Conservation (phyloP, 352 stramenopile species). For the Phytophthora multivora region DNA sequence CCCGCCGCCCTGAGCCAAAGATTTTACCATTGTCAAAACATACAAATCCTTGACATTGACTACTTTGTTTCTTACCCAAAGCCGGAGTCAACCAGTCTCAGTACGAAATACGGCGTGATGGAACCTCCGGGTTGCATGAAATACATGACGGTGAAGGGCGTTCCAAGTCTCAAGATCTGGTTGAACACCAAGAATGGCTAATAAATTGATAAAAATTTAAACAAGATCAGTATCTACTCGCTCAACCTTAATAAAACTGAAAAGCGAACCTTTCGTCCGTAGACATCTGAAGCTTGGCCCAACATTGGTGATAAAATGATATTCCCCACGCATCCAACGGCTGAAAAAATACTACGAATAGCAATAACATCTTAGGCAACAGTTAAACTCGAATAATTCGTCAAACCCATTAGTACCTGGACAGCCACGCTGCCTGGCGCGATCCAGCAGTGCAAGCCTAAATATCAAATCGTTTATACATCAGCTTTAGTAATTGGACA, state of each 20-base stretch:
- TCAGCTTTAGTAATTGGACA: background rate
- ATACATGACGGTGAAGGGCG: conserved; percentile 73
- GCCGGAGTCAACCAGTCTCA: conserved; percentile 57
- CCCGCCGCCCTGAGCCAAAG: conserved; percentile 47
- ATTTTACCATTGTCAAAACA: background rate
- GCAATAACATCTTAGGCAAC: too few species aligned
- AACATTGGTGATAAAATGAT: conserved; percentile 71
- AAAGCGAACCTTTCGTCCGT: conserved; percentile 69
- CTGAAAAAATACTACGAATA: conserved; percentile 54
- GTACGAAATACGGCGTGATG: conserved; percentile 66
- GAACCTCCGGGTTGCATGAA: conserved; percentile 60
- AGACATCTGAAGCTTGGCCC: conserved; percentile 66
- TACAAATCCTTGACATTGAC: background rate
- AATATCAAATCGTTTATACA: too few species aligned
- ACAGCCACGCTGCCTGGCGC: conserved; percentile 69
- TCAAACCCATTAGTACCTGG: conserved; percentile 37
- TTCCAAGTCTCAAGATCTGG: conserved; percentile 58
- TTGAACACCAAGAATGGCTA: conserved; percentile 72
- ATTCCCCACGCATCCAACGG: conserved; percentile 53
- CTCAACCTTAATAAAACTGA: too few species aligned
- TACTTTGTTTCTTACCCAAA: conserved; percentile 47
- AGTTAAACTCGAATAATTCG: too few species aligned
- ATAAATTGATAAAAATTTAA: background rate
- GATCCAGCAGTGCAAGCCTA: conserved; percentile 64
- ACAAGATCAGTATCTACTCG: background rate